Conservation (phyloP, 176 grass and related monocot genomes). For the Luzula sylvatica region DNA sequence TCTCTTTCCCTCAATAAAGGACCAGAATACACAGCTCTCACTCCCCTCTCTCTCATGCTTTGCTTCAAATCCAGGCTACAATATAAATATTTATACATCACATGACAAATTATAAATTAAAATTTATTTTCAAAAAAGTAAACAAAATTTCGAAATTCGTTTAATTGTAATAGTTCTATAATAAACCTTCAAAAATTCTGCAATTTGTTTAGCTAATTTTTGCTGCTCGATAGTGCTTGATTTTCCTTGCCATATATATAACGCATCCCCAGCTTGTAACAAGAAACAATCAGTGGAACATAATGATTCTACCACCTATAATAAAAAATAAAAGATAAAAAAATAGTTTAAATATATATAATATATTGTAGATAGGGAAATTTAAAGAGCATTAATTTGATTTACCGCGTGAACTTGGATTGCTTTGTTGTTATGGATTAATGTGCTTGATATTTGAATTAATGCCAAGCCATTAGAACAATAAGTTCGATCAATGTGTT, state of each 20-base stretch:
- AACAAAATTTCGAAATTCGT: neutral
- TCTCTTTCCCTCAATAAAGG: conserved; percentile 76
- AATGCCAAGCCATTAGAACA: conserved; percentile 49
- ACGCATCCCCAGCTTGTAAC: conserved; percentile 65
- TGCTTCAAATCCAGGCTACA: conserved; percentile 55
- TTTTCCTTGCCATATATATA: conserved; percentile 71
- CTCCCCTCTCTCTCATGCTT: conserved; percentile 85
- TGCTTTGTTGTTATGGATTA: conserved; percentile 66
- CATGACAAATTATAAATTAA: neutral
- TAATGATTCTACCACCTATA: conserved; percentile 67
- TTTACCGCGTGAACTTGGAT: conserved; percentile 88
- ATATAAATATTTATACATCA: neutral
- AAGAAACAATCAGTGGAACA: conserved; percentile 69
- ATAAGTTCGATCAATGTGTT: conserved; percentile 74
- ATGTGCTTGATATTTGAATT: conserved; percentile 59
- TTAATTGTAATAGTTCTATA: neutral
- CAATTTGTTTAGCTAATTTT: conserved; percentile 65
- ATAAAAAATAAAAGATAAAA: conserved; percentile 24
- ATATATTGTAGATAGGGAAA: too few species aligned
- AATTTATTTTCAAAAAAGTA: neutral
- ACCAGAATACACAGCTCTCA: conserved; percentile 83
- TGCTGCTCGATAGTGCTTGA: conserved; percentile 73
- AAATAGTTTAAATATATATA: conserved; percentile 4
- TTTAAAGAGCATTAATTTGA: neutral
- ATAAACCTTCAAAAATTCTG: conserved; percentile 91